Conservation (phyloP, 331 rosid species). For the Prunus yedoensis region DNA sequence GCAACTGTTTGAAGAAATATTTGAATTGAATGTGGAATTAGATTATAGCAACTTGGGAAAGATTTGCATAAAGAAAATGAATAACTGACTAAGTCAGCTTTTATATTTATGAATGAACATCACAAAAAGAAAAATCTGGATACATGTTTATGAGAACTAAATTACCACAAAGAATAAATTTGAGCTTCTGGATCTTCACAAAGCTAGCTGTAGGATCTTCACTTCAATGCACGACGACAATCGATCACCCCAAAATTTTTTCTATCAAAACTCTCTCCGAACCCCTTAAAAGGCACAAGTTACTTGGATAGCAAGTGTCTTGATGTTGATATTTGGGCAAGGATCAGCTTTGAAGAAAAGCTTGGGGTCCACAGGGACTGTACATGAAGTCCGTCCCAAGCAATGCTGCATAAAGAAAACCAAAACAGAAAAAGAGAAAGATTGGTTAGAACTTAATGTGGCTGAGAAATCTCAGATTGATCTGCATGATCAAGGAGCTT, state of each 20-base stretch:
- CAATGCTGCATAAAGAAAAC: conserved; percentile 46
- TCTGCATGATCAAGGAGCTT: neutral
- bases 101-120: neutral
- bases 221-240: neutral
- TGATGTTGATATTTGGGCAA: conserved; percentile 33
- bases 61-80: neutral
- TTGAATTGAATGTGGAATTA: neutral
- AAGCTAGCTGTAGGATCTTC: conserved; percentile 12
- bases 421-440: neutral
- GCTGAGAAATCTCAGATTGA: neutral
- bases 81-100: neutral
- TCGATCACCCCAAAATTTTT: neutral
- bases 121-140: neutral
- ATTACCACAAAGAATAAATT: neutral
- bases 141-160: neutral
- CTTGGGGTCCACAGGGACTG: conserved; percentile 35
- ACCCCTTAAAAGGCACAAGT: conserved; percentile 34
- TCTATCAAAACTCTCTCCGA: neutral
- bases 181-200: neutral
- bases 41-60: neutral
- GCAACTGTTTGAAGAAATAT: too few relatives aligned
- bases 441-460: neutral
- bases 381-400: conserved; percentile 50
- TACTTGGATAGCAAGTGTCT: conserved; percentile 60
- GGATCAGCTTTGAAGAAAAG: conserved; percentile 33